Evolutionary conservation across 1,284 basidiomycete species (phyloP), one percentile per base, ranked within the genome.

Genomic region (Cryptococcus wingfieldii): DNA sequence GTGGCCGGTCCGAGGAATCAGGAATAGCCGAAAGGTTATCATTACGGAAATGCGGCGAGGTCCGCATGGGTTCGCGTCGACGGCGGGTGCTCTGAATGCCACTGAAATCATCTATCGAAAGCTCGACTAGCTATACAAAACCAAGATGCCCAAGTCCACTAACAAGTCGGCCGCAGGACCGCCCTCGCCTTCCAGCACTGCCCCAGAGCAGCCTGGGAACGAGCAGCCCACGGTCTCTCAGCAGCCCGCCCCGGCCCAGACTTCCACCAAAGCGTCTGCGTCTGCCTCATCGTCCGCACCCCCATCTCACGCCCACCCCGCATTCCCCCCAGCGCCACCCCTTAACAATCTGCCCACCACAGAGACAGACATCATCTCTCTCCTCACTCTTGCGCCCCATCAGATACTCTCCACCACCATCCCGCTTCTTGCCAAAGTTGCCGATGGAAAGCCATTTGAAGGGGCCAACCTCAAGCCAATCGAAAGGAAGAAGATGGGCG

Each of bases 401-500:
- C 45, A 48, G 7, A 39, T 44, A 23, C 49, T 59, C 12, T 28
- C 16, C 28, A 54, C 8, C 28, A 37, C 5, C 34, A 43, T 62
- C 25, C 60, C 56, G 19, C 25, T 31, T 34, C n/a, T 34, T 59
- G 43, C 51, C 28, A 38, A 54, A 19, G 25, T 56, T 19, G 50
- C 51, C 12, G 50, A 57, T 45, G 59, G 53, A 4, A 49, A 58
- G 37, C 23, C 44, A n/a, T 47, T 41, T 23, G 51, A 53, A 38
- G 50, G 50, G 3, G 28, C 37, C 12, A 47, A 51, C 5, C 14
- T 53, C 39, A 63, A 57, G 19, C 42, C 47, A 4, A 47, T 43
- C 41, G 58, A 58, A 41, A 61, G 51, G 52, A 44, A 43, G 45
- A 41, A 38, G 25, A 48, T 50, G 19, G 65, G 61, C 2, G 67